Conservation (phyloP, 768 basidiomycete species). For the Nevesoporus exiguus region DNA sequence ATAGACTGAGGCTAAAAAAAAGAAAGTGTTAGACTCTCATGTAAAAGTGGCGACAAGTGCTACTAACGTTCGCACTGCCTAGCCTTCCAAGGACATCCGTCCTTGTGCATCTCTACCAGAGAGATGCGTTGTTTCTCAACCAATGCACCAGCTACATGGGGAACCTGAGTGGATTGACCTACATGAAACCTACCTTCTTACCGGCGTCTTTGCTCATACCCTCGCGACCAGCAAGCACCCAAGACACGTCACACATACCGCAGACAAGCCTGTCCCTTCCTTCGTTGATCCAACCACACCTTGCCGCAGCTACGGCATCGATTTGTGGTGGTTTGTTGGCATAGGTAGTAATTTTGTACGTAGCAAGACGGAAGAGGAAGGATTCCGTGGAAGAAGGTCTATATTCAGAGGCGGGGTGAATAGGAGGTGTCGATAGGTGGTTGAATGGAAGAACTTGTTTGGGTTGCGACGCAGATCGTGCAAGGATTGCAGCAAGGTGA, state of each 20-base stretch:
- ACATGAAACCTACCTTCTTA: conserved; percentile 43
- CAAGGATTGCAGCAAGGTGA: conserved; percentile 66
- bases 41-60: background rate
- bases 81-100: conserved; percentile 80
- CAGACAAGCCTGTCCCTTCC: conserved; percentile 78
- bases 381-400: conserved; percentile 74
- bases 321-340: conserved; percentile 71
- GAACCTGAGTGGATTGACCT: conserved; percentile 13
- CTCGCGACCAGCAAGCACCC: conserved; percentile 67
- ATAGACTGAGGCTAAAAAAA: conserved; percentile 57
- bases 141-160: conserved; percentile 54
- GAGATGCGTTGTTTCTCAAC: conserved; percentile 69
- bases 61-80: conserved; percentile 75
- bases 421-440: conserved; percentile 28
- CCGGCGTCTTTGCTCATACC: conserved; percentile 77
- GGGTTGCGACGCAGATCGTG: conserved; percentile 56
- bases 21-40: conserved; percentile 1
- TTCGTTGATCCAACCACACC: conserved; percentile 81
- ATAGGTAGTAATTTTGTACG: conserved; percentile 78
- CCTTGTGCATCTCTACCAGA: conserved; percentile 70
- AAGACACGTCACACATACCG: conserved; percentile 65
- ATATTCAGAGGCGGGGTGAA: conserved; percentile 52
- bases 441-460: conserved; percentile 49
- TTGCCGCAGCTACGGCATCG: conserved; percentile 76
- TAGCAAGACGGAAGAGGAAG: conserved; percentile 69